A percentile compares a stretch with the other conserved stretches of the same genome.
Evolutionary conservation across 768 basidiomycete species (phyloP).

Genomic region (Suillus plorans): DNA sequence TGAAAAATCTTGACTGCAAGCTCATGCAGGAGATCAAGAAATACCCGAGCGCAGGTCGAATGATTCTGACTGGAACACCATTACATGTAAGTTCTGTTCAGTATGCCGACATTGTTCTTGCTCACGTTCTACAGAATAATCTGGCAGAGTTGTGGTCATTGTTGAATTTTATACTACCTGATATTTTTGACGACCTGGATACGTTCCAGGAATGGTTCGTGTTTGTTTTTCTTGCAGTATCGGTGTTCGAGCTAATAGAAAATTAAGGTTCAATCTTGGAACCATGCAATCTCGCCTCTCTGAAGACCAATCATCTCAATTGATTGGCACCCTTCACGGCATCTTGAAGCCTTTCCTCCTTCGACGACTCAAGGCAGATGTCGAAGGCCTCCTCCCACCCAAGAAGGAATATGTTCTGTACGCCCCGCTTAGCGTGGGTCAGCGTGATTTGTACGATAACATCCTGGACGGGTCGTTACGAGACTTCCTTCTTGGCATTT

Average conservation of each 20-base stretch:
- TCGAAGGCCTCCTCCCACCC: constrained; percentile 73
- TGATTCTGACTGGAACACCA: constrained; percentile 96
- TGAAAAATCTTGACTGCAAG: constrained; percentile 93
- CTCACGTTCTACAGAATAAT: constrained; percentile 70
- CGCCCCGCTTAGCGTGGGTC: constrained; percentile 79
- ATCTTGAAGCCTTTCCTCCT: constrained; percentile 96
- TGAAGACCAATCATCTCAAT: constrained; percentile 55
- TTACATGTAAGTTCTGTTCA: constrained; percentile 64
- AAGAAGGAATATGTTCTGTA: constrained; percentile 96
- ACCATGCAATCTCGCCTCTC: constrained; percentile 57
- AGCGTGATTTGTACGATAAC: constrained; percentile 83
- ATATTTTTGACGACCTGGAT: constrained; percentile 87
- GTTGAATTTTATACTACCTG: constrained; percentile 93
- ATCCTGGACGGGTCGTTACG: constrained; percentile 74
- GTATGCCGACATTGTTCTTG: background rate
- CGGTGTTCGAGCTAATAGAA: background rate
- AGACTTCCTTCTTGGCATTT: constrained; percentile 50
- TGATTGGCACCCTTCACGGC: constrained; percentile 79
- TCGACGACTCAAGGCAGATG: constrained; percentile 88
- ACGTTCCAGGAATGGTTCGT: constrained; percentile 86
- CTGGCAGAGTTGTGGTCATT: constrained; percentile 92
- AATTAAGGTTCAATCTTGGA: constrained; percentile 68
- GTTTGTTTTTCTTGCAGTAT: constrained; percentile 1
- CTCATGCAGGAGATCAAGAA: constrained; percentile 89
- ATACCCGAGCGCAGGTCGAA: constrained; percentile 79